Base-by-base conservation (phyloP, 768 basidiomycete species). In the Boletales sp. region DNA sequence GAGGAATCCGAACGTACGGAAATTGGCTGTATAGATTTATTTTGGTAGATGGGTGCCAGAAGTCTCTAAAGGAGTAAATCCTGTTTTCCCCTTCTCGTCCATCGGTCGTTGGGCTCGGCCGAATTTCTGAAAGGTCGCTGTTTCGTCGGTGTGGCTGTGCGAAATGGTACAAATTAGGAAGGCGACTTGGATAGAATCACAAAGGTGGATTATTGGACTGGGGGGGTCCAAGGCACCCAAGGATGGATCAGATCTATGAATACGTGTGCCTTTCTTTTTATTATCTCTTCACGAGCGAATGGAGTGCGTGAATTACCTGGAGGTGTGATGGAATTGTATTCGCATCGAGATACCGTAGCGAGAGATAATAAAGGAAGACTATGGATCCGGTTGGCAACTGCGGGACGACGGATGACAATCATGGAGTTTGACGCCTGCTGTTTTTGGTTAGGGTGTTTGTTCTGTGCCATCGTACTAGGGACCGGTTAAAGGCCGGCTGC, bases 41-140 rank as follows among this genome's bases (percentile, higher is more conserved):
- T 41, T 46, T 17, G 34, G 53, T 15, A 18, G n/a, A 41, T 10
- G 17, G 47, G 53, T 49, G 54, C 5, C 53, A 48, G 54, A 40
- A 55, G 54, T 40, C 24, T 34, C 14, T 34, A 14, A 34, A 34
- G 32, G 32, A 34, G 32, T 9, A 9, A 34, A 34, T 8, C 4
- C 21, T 21, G 21, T 2, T 21, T 21, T 34, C 32, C 32, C 32
- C 32, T 14, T 11, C 9, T 34, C 14, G 32, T 34, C 6, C 32
- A 34, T 10, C 9, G 32, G 9, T 34, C 32, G 32, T 11, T 34
- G 10, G 6, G 5, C 11, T 34, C 11, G 32, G 32, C 32, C 32
- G 32, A 34, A 21, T 21, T 21, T 21, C 21, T 21, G 21, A 21
- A 21, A 21, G 4, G 21, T 21, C 21, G 21, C 32, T 10, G 14